Evolutionary conservation across 306 rosid species (phyloP), one percentile per base, ranked within the genome.

Genomic region (Lablab purpureus): DNA sequence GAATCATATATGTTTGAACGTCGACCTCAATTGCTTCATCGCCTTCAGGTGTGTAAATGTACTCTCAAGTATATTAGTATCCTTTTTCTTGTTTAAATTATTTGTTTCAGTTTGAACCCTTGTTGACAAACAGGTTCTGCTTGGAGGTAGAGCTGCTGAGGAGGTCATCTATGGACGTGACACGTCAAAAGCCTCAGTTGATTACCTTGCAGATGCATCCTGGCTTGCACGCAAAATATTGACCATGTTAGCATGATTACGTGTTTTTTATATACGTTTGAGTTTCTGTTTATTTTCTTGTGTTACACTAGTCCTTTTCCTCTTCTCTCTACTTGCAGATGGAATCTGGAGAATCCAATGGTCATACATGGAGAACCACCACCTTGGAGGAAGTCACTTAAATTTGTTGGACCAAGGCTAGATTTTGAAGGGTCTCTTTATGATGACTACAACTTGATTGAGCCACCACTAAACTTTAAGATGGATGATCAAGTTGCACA

Each of bases 171-270:
- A 93, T 86, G 99, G 99, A 74, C 89, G 88, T 68, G 99, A 93
- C 86, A 93, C 99, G 12, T 93, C 99, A 23, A 87, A 65, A 81
- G 93, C 97, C 79, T 96, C 99, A 4, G 94, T 89, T 77, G 92
- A 84, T 82, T 96, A 93, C 87, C 97, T 93, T 76, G 94, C 99
- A 13, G 93, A 93, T 87, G 99, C 99, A 59, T 90, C 98, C 51
- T 96, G 98, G 97, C 97, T 96, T 81, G 98, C 99, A 77, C 99
- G 98, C 75, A 91, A 96, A 96, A 93, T 96, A 77, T 80, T 96
- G 76, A 91, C 98, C 81, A 90, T 96, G 99, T 93, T 43, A 30
- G 92, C 77, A 76, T 77, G 80, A 66, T 52, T 37, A 28, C 56
- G 74, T 69, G 37, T 45, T 67, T 64, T 23, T 64, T n/a, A n/a